Percentiles rank a stretch among this genome's conserved stretches.
phyloP scores from a whole-genome alignment of 371 early-diverging fungal species.

The Mucor indicus region DNA sequence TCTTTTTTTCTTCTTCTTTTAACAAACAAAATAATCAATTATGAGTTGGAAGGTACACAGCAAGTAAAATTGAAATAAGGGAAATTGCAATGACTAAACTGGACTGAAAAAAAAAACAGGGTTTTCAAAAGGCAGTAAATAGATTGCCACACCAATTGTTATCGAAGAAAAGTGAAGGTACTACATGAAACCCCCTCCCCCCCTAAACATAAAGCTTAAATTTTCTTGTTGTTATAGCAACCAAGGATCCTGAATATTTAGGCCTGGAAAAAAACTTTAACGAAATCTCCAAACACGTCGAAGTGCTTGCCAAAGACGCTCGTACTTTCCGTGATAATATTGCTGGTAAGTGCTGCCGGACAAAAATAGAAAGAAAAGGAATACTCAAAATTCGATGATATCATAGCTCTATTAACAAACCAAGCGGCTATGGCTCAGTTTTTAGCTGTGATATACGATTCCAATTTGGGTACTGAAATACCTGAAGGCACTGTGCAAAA shows the following conservation, averaged over 20 bases:
- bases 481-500: conserved; percentile 36
- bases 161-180: conserved; percentile 48
- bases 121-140: conserved; percentile 31
- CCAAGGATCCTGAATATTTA: conserved; percentile 67
- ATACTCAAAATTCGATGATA: background rate
- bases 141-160: conserved; percentile 38
- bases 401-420: conserved; percentile 54
- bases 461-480: conserved; percentile 19
- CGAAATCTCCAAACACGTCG: conserved; percentile 52
- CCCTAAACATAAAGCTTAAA: background rate
- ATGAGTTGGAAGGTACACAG: conserved; percentile 9
- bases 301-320: conserved; percentile 63
- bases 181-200: too few species aligned
- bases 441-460: conserved; percentile 54
- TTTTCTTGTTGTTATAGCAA: conserved; percentile 33
- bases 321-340: conserved; percentile 75
- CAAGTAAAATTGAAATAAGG: background rate
- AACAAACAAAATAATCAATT: background rate
- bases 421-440: conserved; percentile 62
- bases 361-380: background rate
- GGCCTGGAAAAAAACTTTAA: conserved; percentile 63
- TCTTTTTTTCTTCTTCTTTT: background rate
- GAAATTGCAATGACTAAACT: background rate
- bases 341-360: conserved; percentile 32
- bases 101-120: conserved; percentile 4